These are phyloP conservation scores for Excoecaria agallocha DNA, from an alignment of 345 rosid species.

Conservation along the genomic window DNA sequence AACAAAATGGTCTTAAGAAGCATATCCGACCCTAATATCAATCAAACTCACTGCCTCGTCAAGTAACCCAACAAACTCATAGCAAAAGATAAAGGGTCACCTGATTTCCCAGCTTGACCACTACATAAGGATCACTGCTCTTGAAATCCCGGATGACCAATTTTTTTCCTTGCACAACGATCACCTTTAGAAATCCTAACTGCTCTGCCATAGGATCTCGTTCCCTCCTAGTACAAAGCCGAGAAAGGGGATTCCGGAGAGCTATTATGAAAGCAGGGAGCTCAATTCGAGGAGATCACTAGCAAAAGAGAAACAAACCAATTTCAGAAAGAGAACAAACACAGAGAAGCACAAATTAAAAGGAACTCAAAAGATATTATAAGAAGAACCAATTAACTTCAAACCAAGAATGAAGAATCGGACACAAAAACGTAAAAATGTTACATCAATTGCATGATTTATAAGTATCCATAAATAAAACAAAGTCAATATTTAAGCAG, in stretches of 20 bases:
- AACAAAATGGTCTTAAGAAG: background rate
- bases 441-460: background rate
- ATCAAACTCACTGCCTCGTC: background rate
- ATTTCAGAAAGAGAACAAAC: background rate
- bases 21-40: background rate
- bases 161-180: conserved; percentile 70
- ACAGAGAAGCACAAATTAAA: conserved; percentile 3
- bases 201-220: conserved; percentile 54
- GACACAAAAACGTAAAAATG: background rate
- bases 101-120: conserved; percentile 81
- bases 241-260: too few relatives aligned
- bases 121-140: conserved; percentile 95
- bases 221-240: too few relatives aligned
- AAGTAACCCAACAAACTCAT: background rate
- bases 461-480: background rate
- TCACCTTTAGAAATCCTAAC: conserved; percentile 67
- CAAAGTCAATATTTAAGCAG: background rate
- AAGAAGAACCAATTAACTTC: background rate
- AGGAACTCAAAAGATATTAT: background rate
- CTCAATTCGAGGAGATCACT: background rate
- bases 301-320: conserved; percentile 3
- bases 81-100: conserved; percentile 25
- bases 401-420: background rate
- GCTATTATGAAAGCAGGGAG: too few relatives aligned
- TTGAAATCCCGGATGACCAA: conserved; percentile 89